These are phyloP conservation scores for Plasmodium malariae DNA, from an alignment of 169 alveolate genomes.

Conservation along the genomic window DNA sequence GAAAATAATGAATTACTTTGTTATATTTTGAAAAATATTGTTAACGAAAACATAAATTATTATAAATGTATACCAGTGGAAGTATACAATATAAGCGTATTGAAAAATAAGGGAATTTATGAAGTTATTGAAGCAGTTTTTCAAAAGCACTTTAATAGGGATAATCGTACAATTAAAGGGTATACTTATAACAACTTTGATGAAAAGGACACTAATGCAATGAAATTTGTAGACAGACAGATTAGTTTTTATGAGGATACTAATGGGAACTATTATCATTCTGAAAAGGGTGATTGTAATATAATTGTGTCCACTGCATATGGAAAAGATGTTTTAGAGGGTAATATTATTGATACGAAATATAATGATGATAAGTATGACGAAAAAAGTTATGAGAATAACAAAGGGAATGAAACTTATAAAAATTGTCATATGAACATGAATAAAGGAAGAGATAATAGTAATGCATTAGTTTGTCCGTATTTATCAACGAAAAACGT, in stretches of 20 bases:
- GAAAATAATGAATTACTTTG: constrained; percentile 33
- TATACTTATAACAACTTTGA: background rate
- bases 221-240: no score
- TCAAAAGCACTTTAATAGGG: constrained; percentile 10
- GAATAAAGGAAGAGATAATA: background rate
- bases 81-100: constrained; percentile 66
- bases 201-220: background rate
- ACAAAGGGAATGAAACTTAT: no score
- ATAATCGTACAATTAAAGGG: background rate
- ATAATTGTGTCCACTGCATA: no score
- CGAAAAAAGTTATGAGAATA: no score
- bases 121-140: constrained; percentile 43
- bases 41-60: constrained; percentile 27
- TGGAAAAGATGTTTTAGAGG: no score
- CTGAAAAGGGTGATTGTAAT: background rate
- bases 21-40: constrained; percentile 36
- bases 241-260: no score
- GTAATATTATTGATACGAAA: no score
- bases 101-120: constrained; percentile 62
- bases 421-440: no score
- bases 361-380: no score
- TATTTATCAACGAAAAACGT: background rate
- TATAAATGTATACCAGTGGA: constrained; percentile 35
- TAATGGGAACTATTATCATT: background rate
- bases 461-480: background rate